Evolutionary conservation across 1,284 basidiomycete genomes (phyloP).

Genomic region (Leccinum ponderosum): DNA sequence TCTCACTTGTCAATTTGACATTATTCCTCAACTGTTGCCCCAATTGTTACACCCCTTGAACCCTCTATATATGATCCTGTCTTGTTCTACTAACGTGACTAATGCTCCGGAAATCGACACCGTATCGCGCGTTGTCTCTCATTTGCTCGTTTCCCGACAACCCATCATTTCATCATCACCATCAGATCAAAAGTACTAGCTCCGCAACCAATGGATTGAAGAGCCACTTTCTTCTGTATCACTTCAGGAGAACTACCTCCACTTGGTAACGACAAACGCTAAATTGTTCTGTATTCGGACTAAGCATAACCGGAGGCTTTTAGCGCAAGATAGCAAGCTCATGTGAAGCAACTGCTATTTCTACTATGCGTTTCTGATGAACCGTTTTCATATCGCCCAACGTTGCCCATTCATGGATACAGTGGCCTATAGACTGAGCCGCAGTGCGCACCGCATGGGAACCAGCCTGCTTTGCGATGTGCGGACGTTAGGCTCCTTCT

Average conservation of each 20-base stretch:
- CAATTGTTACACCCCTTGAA: neutral
- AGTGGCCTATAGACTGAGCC: conserved; percentile 11
- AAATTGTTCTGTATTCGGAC: conserved; percentile 16
- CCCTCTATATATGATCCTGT: neutral
- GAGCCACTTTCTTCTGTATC: neutral
- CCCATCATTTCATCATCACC: conserved; percentile 1
- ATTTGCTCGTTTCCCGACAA: neutral
- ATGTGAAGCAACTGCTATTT: conserved; percentile 28
- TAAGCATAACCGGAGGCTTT: conserved; percentile 19
- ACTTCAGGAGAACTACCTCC: conserved; percentile 19
- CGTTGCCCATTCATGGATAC: conserved; percentile 11
- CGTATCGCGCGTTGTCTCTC: conserved; percentile 18
- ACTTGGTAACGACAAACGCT: conserved; percentile 19
- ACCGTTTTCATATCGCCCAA: conserved; percentile 31
- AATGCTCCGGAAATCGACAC: conserved; percentile 26
- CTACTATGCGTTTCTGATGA: conserved; percentile 18
- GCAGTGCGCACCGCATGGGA: conserved; percentile 19
- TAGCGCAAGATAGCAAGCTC: conserved; percentile 16
- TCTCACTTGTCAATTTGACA: neutral
- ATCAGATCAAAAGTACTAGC: conserved; percentile 5
- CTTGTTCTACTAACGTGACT: conserved; percentile 4
- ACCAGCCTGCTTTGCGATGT: conserved; percentile 12
- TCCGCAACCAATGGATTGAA: conserved; percentile 9
- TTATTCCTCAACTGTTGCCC: neutral
- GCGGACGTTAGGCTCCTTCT: conserved; percentile 11